Conservation (phyloP, 2,329 filamentous ascomycete species). For the Colletotrichum aenigma region DNA sequence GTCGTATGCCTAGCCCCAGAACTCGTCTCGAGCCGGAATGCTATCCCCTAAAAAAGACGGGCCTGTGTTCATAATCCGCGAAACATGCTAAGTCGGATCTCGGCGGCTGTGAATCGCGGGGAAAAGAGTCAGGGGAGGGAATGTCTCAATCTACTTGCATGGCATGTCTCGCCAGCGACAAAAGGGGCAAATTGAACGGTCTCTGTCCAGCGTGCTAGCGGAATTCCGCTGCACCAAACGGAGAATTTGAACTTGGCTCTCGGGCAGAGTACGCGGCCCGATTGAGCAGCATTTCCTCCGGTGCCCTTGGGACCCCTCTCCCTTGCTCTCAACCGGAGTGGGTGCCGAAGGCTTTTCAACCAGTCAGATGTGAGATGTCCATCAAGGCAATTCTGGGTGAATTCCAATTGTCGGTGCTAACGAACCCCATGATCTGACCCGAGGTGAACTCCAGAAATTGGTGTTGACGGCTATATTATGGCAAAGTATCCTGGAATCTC, state of each 20-base stretch:
- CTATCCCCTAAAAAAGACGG: background rate
- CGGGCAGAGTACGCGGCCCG: background rate
- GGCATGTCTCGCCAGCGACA: background rate
- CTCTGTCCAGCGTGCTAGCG: background rate
- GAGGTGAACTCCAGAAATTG: background rate
- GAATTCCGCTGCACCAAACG: background rate
- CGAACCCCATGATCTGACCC: background rate
- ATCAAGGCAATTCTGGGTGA: background rate
- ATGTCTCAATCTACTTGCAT: background rate
- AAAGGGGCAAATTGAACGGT: background rate
- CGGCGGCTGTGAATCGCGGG: background rate
- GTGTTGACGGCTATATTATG: background rate
- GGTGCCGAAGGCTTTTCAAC: background rate
- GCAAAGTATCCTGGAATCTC: background rate
- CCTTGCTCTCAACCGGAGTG: background rate
- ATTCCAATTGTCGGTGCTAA: background rate
- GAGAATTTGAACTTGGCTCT: background rate
- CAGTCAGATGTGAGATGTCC: background rate
- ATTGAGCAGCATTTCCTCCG: background rate
- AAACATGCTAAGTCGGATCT: background rate
- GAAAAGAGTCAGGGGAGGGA: background rate
- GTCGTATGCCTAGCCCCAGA: background rate
- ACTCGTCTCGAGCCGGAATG: background rate
- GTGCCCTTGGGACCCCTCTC: background rate
- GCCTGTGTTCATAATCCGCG: background rate